Evolutionary conservation across 805 yeast species (phyloP), one percentile per base, ranked within the genome.

Genomic region (Henningerozyma blattae): DNA sequence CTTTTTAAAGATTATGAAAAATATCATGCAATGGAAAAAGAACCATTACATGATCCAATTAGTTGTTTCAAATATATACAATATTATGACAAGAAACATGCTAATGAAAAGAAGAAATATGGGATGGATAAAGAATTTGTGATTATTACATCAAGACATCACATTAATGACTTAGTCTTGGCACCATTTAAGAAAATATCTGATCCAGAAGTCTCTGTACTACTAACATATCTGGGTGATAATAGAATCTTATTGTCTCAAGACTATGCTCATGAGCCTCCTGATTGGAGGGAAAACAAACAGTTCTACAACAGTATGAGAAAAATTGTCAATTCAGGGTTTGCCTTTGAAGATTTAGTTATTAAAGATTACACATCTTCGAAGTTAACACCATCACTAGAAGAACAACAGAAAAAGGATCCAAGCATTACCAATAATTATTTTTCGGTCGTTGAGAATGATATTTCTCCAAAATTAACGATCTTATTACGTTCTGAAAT

Each of bases 401-500:
- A n/a, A n/a, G n/a, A n/a, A n/a, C n/a, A n/a, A n/a, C n/a, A n/a
- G n/a, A n/a, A n/a, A n/a, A n/a, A n/a, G n/a, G 28, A 16, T 3
- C 4, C 28, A 9, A 28, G n/a, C 10, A 10, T 5, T 10, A 24
- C 27, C 27, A 32, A 34, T 14, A 41, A 45, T 12, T 32, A 42
- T 22, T 45, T 52, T 31, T 47, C 56, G 1, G 40, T 54, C 5
- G 46, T 51, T 1, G 52, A 52, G 25, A 50, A 46, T 14, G 34
- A 37, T 17, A 19, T 52, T 8, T 34, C 37, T 19, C 38, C 43
- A 4, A 33, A 43, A 7, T 38, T 47, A 9, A 37, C 34, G 13
- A n/a, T 54, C 10, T 32, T 56, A n/a, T 30, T 56, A 13, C 46
- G 58, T 14, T 52, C 56, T 30, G 61, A 56, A 36, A 46, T 56